Base-by-base conservation (phyloP, 2,329 filamentous ascomycete genomes). In the Penicillium hordei region DNA sequence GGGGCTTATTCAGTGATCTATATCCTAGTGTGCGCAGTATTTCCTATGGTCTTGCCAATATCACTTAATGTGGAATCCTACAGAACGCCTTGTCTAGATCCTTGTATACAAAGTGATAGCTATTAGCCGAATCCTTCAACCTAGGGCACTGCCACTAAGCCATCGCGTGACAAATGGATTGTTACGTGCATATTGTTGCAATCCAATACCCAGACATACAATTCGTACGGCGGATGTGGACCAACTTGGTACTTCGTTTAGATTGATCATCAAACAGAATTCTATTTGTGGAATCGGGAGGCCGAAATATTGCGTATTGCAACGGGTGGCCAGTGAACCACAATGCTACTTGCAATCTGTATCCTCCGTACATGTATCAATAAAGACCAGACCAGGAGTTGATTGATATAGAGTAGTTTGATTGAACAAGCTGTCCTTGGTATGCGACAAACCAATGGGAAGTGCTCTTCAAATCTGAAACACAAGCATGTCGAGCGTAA, bases 401-500 rank as follows among this genome's bases (percentile, higher is more conserved):
- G 19, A 33, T 15, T 29, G 13, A 9, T 12, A 25, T 2, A n/a
- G 31, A 48, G 31, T 48, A 34, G 15, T 25, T 21, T 23, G 25
- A 50, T 50, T 27, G 25, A 50, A 48, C 45, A 48, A 36, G 34
- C 34, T 27, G 34, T 23, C 19, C 29, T 23, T 23, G 15, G 15
- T 33, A 23, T n/a, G 5, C 19, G 1, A 45, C 13, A 19, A n/a
- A 7, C 46, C 25, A 52, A 56, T 52, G 38, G 39, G 34, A 42
- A n/a, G 39, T 15, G 48, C 31, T 10, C 44, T 21, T 23, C 15
- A 36, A 39, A 48, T 52, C 39, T 34, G 53, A 56, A 56, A 52
- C 46, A 13, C 21, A 34, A 50, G 27, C n/a, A 23, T 17, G 17
- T 10, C 10, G 13, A 34, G 13, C 23, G 44, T 51, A 27, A 43